phyloP scores from a whole-genome alignment of 106 monocot species.

The Dendrobium nobile region DNA sequence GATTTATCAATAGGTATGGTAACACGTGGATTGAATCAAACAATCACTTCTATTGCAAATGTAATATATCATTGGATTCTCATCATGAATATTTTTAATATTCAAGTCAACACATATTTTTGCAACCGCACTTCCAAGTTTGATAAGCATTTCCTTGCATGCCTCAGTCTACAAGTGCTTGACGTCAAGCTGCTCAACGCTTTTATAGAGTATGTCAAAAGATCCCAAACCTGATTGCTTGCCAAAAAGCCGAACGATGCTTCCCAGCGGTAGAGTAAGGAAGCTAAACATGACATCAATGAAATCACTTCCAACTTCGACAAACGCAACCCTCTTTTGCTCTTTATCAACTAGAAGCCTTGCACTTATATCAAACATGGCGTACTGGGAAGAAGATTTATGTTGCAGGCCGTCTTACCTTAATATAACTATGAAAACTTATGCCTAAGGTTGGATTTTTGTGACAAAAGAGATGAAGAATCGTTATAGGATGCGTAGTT shows the following conservation, averaged over 20 bases:
- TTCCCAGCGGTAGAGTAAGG: slow-evolving; percentile 41
- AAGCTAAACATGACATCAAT: slow-evolving; percentile 51
- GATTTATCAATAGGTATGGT: neutral
- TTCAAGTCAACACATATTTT: slow-evolving; percentile 10
- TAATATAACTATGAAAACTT: no score
- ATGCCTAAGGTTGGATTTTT: no score
- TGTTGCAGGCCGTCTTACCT: no score
- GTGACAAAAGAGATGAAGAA: no score
- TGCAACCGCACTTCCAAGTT: slow-evolving; percentile 6
- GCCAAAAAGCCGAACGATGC: slow-evolving; percentile 24
- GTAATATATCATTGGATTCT: slow-evolving; percentile 3
- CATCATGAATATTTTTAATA: slow-evolving; percentile 8
- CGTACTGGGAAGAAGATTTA: neutral
- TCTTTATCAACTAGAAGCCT: slow-evolving; percentile 31
- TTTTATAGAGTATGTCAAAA: slow-evolving; percentile 29
- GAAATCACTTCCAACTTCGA: slow-evolving; percentile 31
- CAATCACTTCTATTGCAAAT: neutral
- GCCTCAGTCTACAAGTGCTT: slow-evolving; percentile 13
- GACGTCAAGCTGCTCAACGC: slow-evolving; percentile 24
- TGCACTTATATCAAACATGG: slow-evolving; percentile 7
- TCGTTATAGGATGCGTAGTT: no score
- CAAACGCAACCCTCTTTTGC: slow-evolving; percentile 31
- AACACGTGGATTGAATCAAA: neutral
- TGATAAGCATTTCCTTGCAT: slow-evolving; percentile 37
- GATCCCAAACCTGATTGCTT: slow-evolving; percentile 13